Evolutionary conservation across 2,329 filamentous ascomycete species (phyloP).

Genomic region (Chrysoporthe puriensis): DNA sequence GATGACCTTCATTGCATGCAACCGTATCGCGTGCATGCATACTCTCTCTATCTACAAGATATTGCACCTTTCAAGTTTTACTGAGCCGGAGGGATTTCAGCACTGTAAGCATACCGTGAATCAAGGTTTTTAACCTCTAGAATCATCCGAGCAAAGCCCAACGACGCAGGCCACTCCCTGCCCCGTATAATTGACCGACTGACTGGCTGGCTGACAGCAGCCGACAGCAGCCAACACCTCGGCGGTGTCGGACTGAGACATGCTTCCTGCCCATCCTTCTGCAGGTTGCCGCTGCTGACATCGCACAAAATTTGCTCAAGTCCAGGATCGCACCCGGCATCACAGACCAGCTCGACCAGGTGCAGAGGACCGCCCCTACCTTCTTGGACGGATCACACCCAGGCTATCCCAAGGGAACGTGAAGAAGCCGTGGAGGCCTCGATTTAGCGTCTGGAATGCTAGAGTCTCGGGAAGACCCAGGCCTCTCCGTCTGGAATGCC

Average conservation of each 20-base stretch:
- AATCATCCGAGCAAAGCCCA: background rate
- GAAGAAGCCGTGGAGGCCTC: background rate
- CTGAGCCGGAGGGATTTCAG: background rate
- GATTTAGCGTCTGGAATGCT: background rate
- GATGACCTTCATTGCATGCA: background rate
- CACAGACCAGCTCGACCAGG: background rate
- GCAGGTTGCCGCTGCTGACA: constrained; percentile 23
- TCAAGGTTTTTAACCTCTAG: background rate
- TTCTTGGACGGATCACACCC: background rate
- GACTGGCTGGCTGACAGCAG: background rate
- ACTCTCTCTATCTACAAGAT: background rate
- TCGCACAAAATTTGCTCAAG: background rate
- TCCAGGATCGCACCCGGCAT: background rate
- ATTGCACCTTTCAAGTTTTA: background rate
- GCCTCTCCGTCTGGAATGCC: background rate
- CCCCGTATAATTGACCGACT: background rate
- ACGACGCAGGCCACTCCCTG: background rate
- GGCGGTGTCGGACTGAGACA: constrained; percentile 18
- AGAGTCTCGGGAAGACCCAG: constrained; percentile 3
- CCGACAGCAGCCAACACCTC: background rate
- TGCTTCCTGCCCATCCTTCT: constrained; percentile 16
- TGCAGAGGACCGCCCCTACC: background rate
- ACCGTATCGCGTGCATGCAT: background rate
- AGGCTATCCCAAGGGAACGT: background rate
- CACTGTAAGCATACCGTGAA: background rate